Evolutionary conservation across 805 yeast species (phyloP).

Genomic region (Schwanniomyces pseudopolymorphus): DNA sequence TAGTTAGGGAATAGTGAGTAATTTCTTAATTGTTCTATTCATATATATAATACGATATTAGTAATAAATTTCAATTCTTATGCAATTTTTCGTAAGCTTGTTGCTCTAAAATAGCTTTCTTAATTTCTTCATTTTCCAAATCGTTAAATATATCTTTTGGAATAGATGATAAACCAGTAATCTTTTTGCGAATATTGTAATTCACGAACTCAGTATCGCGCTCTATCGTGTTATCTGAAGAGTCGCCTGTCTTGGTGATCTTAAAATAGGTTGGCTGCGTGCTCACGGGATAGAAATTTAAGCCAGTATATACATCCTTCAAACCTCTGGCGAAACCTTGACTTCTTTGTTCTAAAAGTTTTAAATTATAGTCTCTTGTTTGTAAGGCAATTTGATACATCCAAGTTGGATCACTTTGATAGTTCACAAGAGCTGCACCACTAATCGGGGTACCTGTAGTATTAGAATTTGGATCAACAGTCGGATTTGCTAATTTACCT

Average conservation of each 20-base stretch:
- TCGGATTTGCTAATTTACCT: constrained; percentile 28
- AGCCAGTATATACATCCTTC: constrained; percentile 84
- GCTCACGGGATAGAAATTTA: constrained; percentile 64
- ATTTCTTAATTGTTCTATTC: background rate
- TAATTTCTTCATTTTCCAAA: constrained; percentile 51
- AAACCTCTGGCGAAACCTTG: constrained; percentile 55
- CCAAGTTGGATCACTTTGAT: constrained; percentile 72
- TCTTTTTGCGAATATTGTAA: constrained; percentile 47
- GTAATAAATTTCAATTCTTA: constrained; percentile 1
- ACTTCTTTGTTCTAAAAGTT: constrained; percentile 58
- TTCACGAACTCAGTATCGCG: constrained; percentile 46
- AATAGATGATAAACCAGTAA: constrained; percentile 67
- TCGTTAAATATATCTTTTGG: constrained; percentile 59
- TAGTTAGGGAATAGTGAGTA: background rate
- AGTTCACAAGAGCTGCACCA: constrained; percentile 38
- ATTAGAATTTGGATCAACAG: constrained; percentile 41
- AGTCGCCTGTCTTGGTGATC: constrained; percentile 23
- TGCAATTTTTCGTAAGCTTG: constrained; percentile 45
- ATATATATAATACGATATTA: constrained; percentile 1
- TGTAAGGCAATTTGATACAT: constrained; percentile 81
- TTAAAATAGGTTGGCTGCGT: constrained; percentile 67
- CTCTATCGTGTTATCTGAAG: constrained; percentile 33
- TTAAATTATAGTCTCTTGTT: constrained; percentile 67
- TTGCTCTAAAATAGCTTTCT: constrained; percentile 61
- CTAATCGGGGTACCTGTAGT: constrained; percentile 25